Conservation (phyloP, 495 filamentous ascomycete genomes). For the Lasiosphaeria hispida region DNA sequence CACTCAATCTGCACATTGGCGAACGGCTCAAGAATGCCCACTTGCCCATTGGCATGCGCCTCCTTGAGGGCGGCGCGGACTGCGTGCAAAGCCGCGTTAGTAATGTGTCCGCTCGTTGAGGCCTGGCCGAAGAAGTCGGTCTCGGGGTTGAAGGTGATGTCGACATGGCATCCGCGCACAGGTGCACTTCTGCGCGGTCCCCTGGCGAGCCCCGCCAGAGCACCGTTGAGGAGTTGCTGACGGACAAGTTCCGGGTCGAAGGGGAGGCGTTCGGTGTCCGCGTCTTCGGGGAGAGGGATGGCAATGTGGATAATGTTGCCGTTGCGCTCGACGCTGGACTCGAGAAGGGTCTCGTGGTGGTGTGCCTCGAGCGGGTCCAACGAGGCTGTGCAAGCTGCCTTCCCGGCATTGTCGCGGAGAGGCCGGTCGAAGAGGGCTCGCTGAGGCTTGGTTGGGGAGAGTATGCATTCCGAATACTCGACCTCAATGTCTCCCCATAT, state of each 20-base stretch:
- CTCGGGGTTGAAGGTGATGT: constrained; percentile 62
- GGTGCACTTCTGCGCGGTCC: constrained; percentile 77
- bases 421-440: constrained; percentile 70
- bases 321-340: constrained; percentile 40
- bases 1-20: constrained; percentile 83
- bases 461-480: constrained; percentile 81
- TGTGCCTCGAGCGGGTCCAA: constrained; percentile 59
- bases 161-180: constrained; percentile 66
- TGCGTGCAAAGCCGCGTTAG: constrained; percentile 71
- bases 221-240: constrained; percentile 70
- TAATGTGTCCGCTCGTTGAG: constrained; percentile 70
- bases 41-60: constrained; percentile 43
- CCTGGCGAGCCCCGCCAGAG: constrained; percentile 77
- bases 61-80: constrained; percentile 63
- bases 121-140: constrained; percentile 60
- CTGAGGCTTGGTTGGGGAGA: constrained; percentile 49
- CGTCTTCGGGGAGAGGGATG: constrained; percentile 36
- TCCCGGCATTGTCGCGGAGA: constrained; percentile 74
- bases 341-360: constrained; percentile 30
- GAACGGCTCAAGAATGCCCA: constrained; percentile 84
- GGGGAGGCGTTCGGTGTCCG: constrained; percentile 44
- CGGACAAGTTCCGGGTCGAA: constrained; percentile 58
- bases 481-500: constrained; percentile 93
- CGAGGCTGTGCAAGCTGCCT: constrained; percentile 68
- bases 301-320: constrained; percentile 62